Evolutionary conservation across 2,329 filamentous ascomycete species (phyloP).

Genomic region (Iodosphaeria phyllophila): DNA sequence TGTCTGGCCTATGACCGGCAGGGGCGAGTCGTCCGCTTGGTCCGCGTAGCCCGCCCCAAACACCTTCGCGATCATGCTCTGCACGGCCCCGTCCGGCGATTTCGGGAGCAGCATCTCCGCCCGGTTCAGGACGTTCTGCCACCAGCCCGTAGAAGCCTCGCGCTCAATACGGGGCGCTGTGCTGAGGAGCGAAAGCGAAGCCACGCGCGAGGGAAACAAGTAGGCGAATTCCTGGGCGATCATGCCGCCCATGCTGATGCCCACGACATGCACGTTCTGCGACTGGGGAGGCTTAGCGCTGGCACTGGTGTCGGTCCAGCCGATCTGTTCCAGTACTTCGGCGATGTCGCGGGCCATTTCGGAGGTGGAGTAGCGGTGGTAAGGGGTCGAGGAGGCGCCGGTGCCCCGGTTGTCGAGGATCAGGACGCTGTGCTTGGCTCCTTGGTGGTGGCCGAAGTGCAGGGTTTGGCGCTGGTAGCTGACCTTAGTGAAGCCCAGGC

Average conservation of each 20-base stretch:
- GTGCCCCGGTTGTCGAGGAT: conserved; percentile 75
- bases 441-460: conserved; percentile 58
- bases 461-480: conserved; percentile 73
- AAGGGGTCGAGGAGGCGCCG: conserved; percentile 60
- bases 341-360: conserved; percentile 69
- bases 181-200: conserved; percentile 38
- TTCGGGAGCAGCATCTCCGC: conserved; percentile 48
- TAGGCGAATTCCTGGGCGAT: conserved; percentile 65
- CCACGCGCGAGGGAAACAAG: conserved; percentile 30
- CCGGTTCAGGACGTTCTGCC: conserved; percentile 43
- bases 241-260: conserved; percentile 81
- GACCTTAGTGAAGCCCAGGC: conserved; percentile 47
- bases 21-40: conserved; percentile 34
- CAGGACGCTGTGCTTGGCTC: conserved; percentile 51
- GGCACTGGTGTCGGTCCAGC: conserved; percentile 37
- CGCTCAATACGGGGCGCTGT: conserved; percentile 41
- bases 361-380: conserved; percentile 60
- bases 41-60: conserved; percentile 47
- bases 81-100: conserved; percentile 45
- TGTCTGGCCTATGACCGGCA: conserved; percentile 22
- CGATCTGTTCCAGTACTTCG: conserved; percentile 45
- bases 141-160: conserved; percentile 41
- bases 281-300: conserved; percentile 16
- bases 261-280: conserved; percentile 55
- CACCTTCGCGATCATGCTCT: conserved; percentile 43